These are phyloP conservation scores for Fusarium falciforme DNA, from an alignment of 2,329 filamentous ascomycete genomes.

Conservation along the genomic window DNA sequence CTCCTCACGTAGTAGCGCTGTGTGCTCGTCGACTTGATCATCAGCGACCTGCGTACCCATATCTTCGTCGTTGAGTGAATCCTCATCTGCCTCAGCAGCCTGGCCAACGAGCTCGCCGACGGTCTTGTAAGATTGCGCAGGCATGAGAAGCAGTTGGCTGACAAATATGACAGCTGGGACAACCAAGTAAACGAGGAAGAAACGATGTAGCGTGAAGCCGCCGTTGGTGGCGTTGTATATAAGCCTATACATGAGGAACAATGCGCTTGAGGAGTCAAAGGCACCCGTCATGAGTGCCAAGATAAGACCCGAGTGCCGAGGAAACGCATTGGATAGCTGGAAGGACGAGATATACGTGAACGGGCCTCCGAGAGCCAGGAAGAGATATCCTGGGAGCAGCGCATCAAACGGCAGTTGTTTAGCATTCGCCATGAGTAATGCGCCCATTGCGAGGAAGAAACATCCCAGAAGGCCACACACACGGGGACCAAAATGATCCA, in stretches of 20 bases:
- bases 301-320: slow-evolving; percentile 80
- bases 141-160: slow-evolving; percentile 78
- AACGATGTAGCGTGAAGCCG: slow-evolving; percentile 70
- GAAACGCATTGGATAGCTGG: slow-evolving; percentile 87
- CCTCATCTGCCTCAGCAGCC: slow-evolving; percentile 65
- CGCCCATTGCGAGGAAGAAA: slow-evolving; percentile 75
- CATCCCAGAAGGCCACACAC: slow-evolving; percentile 78
- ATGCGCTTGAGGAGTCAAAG: slow-evolving; percentile 83
- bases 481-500: slow-evolving; percentile 85
- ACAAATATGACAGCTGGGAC: slow-evolving; percentile 76
- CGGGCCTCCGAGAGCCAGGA: slow-evolving; percentile 81
- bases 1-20: slow-evolving; percentile 65
- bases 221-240: slow-evolving; percentile 70
- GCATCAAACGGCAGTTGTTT: slow-evolving; percentile 75
- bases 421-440: slow-evolving; percentile 75
- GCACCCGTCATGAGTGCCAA: slow-evolving; percentile 83
- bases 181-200: slow-evolving; percentile 78
- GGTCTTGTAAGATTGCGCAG: slow-evolving; percentile 82
- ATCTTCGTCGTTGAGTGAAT: slow-evolving; percentile 44
- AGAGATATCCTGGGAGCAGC: slow-evolving; percentile 78
- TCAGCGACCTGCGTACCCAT: slow-evolving; percentile 48
- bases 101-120: slow-evolving; percentile 84
- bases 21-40: slow-evolving; percentile 70
- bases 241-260: slow-evolving; percentile 81
- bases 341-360: slow-evolving; percentile 87